A percentile compares a stretch with the other conserved stretches of the same genome.
Conservation (phyloP, 1,139 yeast genomes). For the Saccharomyces hybrid region DNA sequence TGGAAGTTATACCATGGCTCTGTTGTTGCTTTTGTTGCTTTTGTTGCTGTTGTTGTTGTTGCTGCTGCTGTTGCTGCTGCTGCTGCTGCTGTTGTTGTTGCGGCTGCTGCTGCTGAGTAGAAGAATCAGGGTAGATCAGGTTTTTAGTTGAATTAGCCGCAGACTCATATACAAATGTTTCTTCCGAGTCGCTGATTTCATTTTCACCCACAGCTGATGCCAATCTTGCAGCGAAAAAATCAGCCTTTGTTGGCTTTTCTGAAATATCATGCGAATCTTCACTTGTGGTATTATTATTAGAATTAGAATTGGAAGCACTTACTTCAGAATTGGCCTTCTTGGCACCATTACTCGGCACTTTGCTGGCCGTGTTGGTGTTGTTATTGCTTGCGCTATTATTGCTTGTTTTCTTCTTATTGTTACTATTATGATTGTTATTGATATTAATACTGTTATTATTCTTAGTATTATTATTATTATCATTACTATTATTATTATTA, state of each 20-base stretch:
- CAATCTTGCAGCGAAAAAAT: constrained; percentile 85
- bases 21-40: constrained; percentile 1
- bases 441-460: too few relatives aligned
- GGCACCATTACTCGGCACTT: background rate
- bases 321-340: background rate
- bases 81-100: too few relatives aligned
- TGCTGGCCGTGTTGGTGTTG: background rate
- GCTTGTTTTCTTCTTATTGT: background rate
- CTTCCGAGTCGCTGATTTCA: constrained; percentile 81
- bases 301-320: background rate
- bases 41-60: constrained; percentile 2
- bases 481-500: too few relatives aligned
- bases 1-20: constrained; percentile 24
- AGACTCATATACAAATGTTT: constrained; percentile 83
- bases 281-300: background rate
- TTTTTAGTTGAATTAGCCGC: constrained; percentile 37
- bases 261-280: constrained; percentile 6
- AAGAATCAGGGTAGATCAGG: constrained; percentile 22
- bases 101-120: constrained; percentile 6
- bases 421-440: too few relatives aligned
- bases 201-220: constrained; percentile 93
- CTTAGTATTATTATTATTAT: background rate
- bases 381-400: constrained; percentile 2
- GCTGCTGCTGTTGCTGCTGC: constrained; percentile 3
- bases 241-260: constrained; percentile 55